A percentile compares a stretch with the other conserved stretches of the same genome.
These are phyloP conservation scores for Prunus mume DNA, from an alignment of 306 rosid species.

Conservation along the genomic window DNA sequence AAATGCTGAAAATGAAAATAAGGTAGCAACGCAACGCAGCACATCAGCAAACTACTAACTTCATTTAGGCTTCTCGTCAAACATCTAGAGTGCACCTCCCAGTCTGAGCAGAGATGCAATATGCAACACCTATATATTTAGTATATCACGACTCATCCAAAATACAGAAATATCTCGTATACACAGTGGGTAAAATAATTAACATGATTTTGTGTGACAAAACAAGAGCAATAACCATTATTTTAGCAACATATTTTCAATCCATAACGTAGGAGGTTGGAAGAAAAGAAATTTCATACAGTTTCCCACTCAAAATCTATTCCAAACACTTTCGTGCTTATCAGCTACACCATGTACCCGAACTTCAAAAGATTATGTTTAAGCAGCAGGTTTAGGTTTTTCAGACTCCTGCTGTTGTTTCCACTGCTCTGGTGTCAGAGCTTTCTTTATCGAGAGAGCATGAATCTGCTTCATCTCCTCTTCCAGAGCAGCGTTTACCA, in stretches of 20 bases:
- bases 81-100: too few species aligned
- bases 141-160: too few species aligned
- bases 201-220: too few species aligned
- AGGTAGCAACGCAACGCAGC: too few species aligned
- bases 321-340: not conserved
- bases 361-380: conserved; percentile 12
- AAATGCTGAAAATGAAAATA: too few species aligned
- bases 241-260: not conserved
- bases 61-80: too few species aligned
- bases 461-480: conserved; percentile 93
- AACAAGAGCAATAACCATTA: not conserved
- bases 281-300: not conserved
- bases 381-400: conserved; percentile 52
- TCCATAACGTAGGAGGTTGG: not conserved
- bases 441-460: conserved; percentile 88
- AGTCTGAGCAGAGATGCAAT: too few species aligned
- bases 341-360: conserved; percentile 9
- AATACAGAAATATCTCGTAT: too few species aligned
- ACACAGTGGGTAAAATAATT: too few species aligned
- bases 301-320: not conserved
- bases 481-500: conserved; percentile 73
- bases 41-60: too few species aligned
- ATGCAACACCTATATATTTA: too few species aligned
- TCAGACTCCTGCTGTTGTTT: conserved; percentile 66
- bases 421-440: conserved; percentile 91